These are phyloP conservation scores for Eucommia ulmoides DNA, from an alignment of 257 asterid genomes.

Conservation along the genomic window DNA sequence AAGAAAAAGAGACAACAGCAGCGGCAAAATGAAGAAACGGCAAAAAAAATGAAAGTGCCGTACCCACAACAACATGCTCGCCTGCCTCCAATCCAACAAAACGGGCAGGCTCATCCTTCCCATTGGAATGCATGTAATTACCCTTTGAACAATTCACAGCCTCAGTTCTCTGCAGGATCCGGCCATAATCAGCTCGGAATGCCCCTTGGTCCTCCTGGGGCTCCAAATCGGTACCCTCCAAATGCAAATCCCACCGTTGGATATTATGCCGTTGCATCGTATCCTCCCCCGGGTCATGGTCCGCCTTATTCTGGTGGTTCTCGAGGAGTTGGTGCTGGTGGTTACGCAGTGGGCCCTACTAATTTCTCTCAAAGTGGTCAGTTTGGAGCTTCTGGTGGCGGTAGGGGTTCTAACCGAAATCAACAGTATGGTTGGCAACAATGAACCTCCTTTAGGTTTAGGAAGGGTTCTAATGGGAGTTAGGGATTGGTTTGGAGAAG, in stretches of 20 bases:
- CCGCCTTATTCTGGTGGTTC: slow-evolving; percentile 51
- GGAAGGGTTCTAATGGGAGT: no score
- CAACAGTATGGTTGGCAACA: slow-evolving; percentile 92
- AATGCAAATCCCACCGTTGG: slow-evolving; percentile 47
- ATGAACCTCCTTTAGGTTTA: slow-evolving; percentile 20
- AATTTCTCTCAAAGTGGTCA: slow-evolving; percentile 60
- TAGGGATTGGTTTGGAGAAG: no score
- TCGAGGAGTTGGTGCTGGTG: slow-evolving; percentile 45
- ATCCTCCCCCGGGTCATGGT: slow-evolving; percentile 65
- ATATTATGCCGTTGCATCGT: slow-evolving; percentile 54
- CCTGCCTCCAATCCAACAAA: slow-evolving; percentile 74
- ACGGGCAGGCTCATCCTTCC: slow-evolving; percentile 36
- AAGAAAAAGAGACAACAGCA: slow-evolving; percentile 93
- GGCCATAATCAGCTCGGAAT: slow-evolving; percentile 68
- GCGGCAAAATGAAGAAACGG: slow-evolving; percentile 67
- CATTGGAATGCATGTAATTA: slow-evolving; percentile 55
- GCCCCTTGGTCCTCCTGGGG: slow-evolving; percentile 72
- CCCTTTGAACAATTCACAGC: slow-evolving; percentile 49
- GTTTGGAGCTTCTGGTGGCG: slow-evolving; percentile 51
- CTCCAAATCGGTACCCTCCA: slow-evolving; percentile 58
- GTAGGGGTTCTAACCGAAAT: slow-evolving; percentile 64
- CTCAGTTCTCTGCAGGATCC: slow-evolving; percentile 40
- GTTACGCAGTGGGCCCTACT: slow-evolving; percentile 51
- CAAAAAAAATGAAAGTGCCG: slow-evolving; percentile 73
- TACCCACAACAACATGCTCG: slow-evolving; percentile 80